Percentiles rank a stretch among this genome's conserved stretches.
Evolutionary conservation across 306 rosid species (phyloP).

Genomic region (Lagenaria siceraria): DNA sequence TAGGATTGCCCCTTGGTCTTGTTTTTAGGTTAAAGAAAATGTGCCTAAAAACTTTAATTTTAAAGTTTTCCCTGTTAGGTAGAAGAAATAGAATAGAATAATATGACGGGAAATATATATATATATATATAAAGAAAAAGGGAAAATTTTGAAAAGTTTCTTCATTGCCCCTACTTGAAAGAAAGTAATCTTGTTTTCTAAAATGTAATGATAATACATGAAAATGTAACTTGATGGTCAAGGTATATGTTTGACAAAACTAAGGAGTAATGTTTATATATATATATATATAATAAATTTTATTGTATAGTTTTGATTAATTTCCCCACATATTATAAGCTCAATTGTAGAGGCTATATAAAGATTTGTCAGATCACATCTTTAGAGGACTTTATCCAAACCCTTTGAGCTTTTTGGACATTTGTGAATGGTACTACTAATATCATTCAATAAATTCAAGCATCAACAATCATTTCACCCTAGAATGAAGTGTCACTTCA

Average conservation of each 20-base stretch:
- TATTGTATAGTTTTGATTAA: too few species aligned
- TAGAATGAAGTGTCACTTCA: background rate
- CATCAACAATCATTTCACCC: background rate
- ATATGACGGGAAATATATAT: too few species aligned
- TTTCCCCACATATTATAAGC: background rate
- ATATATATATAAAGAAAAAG: background rate
- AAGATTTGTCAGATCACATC: background rate
- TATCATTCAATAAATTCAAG: background rate
- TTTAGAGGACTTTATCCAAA: background rate
- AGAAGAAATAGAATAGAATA: too few species aligned
- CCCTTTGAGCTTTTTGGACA: conserved; percentile 2
- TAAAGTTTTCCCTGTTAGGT: background rate
- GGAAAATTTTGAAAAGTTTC: background rate
- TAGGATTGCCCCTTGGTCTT: background rate
- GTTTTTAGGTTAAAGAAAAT: background rate
- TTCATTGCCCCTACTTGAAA: background rate
- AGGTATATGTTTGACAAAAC: background rate
- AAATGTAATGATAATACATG: background rate
- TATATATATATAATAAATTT: too few species aligned
- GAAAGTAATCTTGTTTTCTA: background rate
- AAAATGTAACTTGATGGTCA: background rate
- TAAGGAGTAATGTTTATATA: too few species aligned
- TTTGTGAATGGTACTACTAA: background rate
- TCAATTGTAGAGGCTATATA: background rate
- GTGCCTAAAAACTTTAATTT: background rate